phyloP scores from a whole-genome alignment of 257 asterid genomes.

The Nicotiana otophora region DNA sequence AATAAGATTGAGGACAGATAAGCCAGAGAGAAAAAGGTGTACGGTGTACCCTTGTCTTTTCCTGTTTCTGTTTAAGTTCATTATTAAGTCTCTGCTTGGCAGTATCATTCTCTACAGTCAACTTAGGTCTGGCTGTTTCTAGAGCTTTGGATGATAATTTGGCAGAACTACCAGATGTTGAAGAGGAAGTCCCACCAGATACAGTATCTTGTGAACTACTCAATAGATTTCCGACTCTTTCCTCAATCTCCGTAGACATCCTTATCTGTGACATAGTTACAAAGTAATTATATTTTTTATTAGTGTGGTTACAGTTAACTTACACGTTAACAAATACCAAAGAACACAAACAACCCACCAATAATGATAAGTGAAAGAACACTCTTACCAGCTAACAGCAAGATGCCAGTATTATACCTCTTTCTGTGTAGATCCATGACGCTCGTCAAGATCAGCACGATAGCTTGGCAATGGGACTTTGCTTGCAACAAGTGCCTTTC shows the following conservation, averaged over 20 bases:
- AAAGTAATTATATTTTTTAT: neutral
- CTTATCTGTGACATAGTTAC: slow-evolving; percentile 44
- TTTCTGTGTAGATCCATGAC: slow-evolving; percentile 78
- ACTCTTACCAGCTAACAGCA: neutral
- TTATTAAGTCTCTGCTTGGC: slow-evolving; percentile 42
- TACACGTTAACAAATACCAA: neutral
- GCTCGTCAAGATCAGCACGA: slow-evolving; percentile 96
- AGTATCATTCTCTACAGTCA: slow-evolving; percentile 30
- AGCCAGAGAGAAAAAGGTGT: slow-evolving; percentile 7
- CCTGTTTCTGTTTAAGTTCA: slow-evolving; percentile 75
- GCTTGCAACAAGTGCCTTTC: slow-evolving; percentile 89
- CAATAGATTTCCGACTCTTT: slow-evolving; percentile 67
- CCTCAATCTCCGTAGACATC: slow-evolving; percentile 81
- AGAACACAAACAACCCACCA: neutral
- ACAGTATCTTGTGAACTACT: slow-evolving; percentile 38
- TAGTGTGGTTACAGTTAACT: neutral
- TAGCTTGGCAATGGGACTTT: slow-evolving; percentile 86
- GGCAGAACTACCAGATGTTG: slow-evolving; percentile 42
- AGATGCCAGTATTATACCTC: slow-evolving; percentile 40
- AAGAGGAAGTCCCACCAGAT: slow-evolving; percentile 29
- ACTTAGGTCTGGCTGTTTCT: slow-evolving; percentile 28
- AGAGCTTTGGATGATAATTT: slow-evolving; percentile 34
- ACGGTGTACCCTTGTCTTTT: slow-evolving; percentile 73
- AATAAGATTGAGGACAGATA: slow-evolving; percentile 1
- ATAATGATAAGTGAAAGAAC: slow-evolving; percentile 14